A percentile compares a stretch with the other conserved stretches of the same genome.
Conservation (phyloP, 2,329 filamentous ascomycete genomes). For the Botrytis squamosa region DNA sequence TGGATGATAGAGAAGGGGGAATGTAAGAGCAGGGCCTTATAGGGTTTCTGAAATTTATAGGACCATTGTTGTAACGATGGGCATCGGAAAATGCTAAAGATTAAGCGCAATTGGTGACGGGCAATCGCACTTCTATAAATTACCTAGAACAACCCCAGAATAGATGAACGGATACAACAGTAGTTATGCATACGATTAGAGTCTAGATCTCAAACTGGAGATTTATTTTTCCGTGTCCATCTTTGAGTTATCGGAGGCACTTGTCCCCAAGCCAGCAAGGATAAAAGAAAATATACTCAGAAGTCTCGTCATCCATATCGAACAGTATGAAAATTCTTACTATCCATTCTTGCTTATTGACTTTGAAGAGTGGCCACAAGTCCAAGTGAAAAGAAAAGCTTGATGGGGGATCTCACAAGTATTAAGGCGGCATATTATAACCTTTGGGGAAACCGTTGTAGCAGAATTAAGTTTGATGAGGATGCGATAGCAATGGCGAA, state of each 20-base stretch:
- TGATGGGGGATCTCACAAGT: background rate
- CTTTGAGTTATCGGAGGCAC: background rate
- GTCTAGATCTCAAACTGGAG: background rate
- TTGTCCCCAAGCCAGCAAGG: background rate
- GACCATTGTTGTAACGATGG: background rate
- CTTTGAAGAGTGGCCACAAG: background rate
- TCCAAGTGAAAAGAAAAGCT: background rate
- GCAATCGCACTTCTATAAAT: background rate
- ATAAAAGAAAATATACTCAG: background rate
- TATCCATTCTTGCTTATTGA: too few relatives aligned
- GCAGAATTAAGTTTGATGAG: too few relatives aligned
- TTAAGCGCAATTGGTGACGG: background rate
- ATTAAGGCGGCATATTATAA: background rate
- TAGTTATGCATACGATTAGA: background rate
- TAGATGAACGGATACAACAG: too few relatives aligned
- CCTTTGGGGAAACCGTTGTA: background rate
- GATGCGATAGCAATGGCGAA: too few relatives aligned
- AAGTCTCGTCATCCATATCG: background rate
- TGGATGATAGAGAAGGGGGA: background rate
- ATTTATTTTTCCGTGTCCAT: background rate
- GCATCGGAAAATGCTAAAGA: background rate
- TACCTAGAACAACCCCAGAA: background rate
- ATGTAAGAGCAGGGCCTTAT: background rate
- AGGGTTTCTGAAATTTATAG: background rate
- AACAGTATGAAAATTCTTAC: background rate